These are phyloP conservation scores for Furcasterigmium sp. DNA, from an alignment of 2,329 filamentous ascomycete genomes.

Conservation along the genomic window DNA sequence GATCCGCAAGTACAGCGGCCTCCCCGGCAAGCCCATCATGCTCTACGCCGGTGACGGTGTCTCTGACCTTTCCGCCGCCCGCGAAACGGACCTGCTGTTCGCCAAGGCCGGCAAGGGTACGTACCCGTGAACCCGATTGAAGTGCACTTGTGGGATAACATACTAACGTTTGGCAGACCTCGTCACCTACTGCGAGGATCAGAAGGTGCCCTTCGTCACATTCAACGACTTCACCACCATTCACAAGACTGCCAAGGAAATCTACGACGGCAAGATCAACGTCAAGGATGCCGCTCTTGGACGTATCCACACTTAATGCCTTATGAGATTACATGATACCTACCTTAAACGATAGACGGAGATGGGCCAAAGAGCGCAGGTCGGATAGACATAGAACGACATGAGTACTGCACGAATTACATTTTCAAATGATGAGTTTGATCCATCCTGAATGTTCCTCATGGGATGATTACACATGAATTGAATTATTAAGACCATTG, in stretches of 20 bases:
- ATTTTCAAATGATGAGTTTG: background rate
- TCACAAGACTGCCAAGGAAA: constrained; percentile 67
- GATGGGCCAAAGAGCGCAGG: background rate
- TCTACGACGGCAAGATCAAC: constrained; percentile 66
- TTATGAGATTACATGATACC: constrained; percentile 6
- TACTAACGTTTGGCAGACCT: constrained; percentile 54
- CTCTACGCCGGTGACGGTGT: constrained; percentile 96
- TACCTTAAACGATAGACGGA: background rate
- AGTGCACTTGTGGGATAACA: no score
- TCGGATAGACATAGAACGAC: no score
- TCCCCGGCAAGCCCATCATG: constrained; percentile 72
- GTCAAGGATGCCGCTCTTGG: constrained; percentile 64
- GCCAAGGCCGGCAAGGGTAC: constrained; percentile 84
- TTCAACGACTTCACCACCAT: constrained; percentile 84
- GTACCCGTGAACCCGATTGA: constrained; percentile 16
- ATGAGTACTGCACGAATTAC: background rate
- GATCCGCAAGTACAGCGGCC: constrained; percentile 77
- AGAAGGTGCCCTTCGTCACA: constrained; percentile 80
- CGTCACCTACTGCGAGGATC: constrained; percentile 77
- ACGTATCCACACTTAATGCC: constrained; percentile 15
- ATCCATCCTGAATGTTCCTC: no score
- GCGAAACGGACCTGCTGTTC: constrained; percentile 89
- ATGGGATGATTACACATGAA: no score
- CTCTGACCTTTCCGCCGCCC: constrained; percentile 84
- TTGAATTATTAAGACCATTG: no score